Base-by-base conservation (phyloP, 2,329 filamentous ascomycete genomes). In the Aspergillus jensenii region DNA sequence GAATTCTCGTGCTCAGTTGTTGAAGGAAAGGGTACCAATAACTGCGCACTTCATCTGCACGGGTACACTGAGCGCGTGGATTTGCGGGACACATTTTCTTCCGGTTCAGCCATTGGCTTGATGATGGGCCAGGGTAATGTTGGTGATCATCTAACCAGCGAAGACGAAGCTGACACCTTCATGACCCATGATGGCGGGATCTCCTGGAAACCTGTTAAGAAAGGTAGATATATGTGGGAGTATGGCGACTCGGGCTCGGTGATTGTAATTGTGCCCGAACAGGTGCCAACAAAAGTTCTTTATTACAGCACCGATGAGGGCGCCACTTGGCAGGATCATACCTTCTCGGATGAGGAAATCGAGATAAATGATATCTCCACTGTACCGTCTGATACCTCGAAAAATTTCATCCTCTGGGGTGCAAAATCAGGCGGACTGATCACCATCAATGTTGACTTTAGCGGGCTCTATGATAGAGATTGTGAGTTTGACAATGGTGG, bases 161-260 rank as follows among this genome's bases (percentile, higher is more conserved):
- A 86, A 61, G 86, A 89, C 53, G 86, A 93, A 33, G 89, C 89
- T 14, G 89, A 95, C 70, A 98, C 93, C 15, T 99, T 93, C 77
- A 89, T 98, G 80, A 96, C 91, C 11, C 83, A 83, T 0, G 93
- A 99, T 72, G 95, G 89, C n/a, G 96, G 96, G 55, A 83, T 98
- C 52, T 90, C 80, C 40, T 99, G 95, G 95, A 87, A 83, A 63
- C 85, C 87, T 58, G 87, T 93, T 60, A 93, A 90, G 77, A 93
- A 96, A 75, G 96, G 95, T 6, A 84, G 83, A 37, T 96, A 92
- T 81, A 89, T 90, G 68, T 99, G 92, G 91, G 91, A 96, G 69
- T 96, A 91, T 71, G 96, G 95, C 58, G 96, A 99, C 67, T 91
- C 96, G 73, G 95, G 95, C 27, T 95, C 91, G 6, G 89, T 98